Base-by-base conservation (phyloP, 148 eudicot genomes). In the Pouteria glomerata region DNA sequence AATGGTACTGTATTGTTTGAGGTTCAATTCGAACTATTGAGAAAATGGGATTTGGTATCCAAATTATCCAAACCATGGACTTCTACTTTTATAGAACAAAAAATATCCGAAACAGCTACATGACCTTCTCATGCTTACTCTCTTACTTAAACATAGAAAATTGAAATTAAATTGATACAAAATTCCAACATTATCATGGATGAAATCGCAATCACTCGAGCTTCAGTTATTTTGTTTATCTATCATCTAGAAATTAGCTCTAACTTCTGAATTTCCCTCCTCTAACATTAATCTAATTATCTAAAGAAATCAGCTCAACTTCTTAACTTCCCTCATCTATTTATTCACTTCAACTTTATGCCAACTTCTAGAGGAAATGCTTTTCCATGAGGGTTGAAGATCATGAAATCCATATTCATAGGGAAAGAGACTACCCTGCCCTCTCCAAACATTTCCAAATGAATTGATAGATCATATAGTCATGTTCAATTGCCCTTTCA, bases 381-480 rank as follows among this genome's bases (percentile, higher is more conserved):
- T 81, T 83, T 89, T 50, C 97, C 98, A 47, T 91, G 88, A 19
- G 91, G 98, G 73, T 89, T 94, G 84, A 94, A 94, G 70, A 86
- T 88, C 98, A 94, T 89, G 82, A 87, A 94, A 73, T 89, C 96
- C 83, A 91, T 51, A 75, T 91, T 89, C 57, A 84, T 84, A 11
- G 97, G 88, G 44, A 94, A 80, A 19, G 89, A 79, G 74, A 94
- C 93, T 10, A 89, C 78, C 89, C 97, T 94, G 96, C 91, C 79
- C 44, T 69, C 52, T 42, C 39, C 39, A 66, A 57, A 57, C 14
- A 41, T 65, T 61, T 75, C 53, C 55, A 58, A 64, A 72, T 47
- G 26, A 61, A 34, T 29, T 19, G 33, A 53, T 12, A 57, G 29
- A 57, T n/a, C n/a, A 58, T 16, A 26, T 8, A 50, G 29, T 33